Evolutionary conservation across 345 rosid species (phyloP).

Genomic region (Iberis pinnata): DNA sequence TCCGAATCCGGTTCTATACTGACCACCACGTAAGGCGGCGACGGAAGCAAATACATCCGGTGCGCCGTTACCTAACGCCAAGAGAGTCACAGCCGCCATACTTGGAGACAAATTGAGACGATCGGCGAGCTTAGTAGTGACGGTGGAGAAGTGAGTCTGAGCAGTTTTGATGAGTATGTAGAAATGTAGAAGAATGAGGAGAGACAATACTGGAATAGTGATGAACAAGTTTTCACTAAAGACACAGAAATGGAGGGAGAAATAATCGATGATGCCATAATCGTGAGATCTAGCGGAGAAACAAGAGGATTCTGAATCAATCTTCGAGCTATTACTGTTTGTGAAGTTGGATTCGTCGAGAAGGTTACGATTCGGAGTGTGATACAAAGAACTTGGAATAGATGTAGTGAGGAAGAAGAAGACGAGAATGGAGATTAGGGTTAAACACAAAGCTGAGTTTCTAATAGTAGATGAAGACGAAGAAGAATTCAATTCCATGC

Average conservation of each 20-base stretch:
- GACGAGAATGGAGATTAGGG: slow-evolving; percentile 43
- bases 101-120: slow-evolving; percentile 71
- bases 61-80: slow-evolving; percentile 92
- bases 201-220: slow-evolving; percentile 51
- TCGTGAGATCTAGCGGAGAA: slow-evolving; percentile 25
- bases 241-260: slow-evolving; percentile 57
- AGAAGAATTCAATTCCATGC: slow-evolving; percentile 51
- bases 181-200: slow-evolving; percentile 62
- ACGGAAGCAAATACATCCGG: slow-evolving; percentile 89
- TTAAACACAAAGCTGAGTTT: slow-evolving; percentile 35
- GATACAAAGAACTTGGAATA: slow-evolving; percentile 11
- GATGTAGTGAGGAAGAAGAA: slow-evolving; percentile 35
- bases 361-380: slow-evolving; percentile 45
- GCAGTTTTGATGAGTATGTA: slow-evolving; percentile 92
- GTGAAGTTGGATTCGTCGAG: slow-evolving; percentile 24
- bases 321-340: not conserved
- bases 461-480: slow-evolving; percentile 27
- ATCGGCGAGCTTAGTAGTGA: slow-evolving; percentile 75
- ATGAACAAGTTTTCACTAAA: slow-evolving; percentile 37
- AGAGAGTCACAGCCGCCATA: slow-evolving; percentile 87
- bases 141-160: slow-evolving; percentile 78
- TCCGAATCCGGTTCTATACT: slow-evolving; percentile 82
- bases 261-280: slow-evolving; percentile 54
- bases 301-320: slow-evolving; percentile 20
- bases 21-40: slow-evolving; percentile 74